Evolutionary conservation across 1,284 basidiomycete genomes (phyloP), one percentile per base, ranked within the genome.

Genomic region (Schizophyllum amplum): DNA sequence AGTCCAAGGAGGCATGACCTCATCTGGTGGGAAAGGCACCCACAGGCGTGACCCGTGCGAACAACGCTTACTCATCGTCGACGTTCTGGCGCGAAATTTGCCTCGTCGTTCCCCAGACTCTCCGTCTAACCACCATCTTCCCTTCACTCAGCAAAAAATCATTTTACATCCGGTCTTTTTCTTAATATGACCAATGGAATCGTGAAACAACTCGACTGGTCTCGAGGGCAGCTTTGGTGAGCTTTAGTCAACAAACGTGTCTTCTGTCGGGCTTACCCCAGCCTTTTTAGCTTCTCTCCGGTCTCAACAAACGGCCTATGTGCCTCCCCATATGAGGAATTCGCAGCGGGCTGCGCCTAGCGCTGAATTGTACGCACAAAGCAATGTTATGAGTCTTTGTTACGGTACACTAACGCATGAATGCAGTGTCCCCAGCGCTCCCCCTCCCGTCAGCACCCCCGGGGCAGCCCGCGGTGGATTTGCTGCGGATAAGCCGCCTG

Each of bases 321-420:
- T 97, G 65, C 94, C 94, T 66, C 94, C 94, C 70, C 93, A 96
- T 76, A 72, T 92, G 81, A 86, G 90, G 77, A 80, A 76, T 73
- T 71, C 79, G 81, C 86, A 87, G 86, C 84, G 84, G 80, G 87
- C 84, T 82, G 83, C 83, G 71, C 80, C 87, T 65, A 33, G 13
- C 27, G 27, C 5, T 5, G 27, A 33, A 6, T 5, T 33, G 27
- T 33, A 33, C 27, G 27, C 27, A 5, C 6, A 33, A 6, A 6
- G 6, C 27, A 6, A 5, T 13, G 5, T 33, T 33, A 13, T 33
- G 13, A n/a, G n/a, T n/a, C n/a, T n/a, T 63, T 65, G 68, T 62
- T 58, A 70, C 59, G 67, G 69, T 64, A 63, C 66, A 59, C 51
- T 56, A 65, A 56, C 72, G 56, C 80, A 80, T 68, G 80, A 77